Evolutionary conservation across 208 protist species (phyloP).

Genomic region (Novymonas esmeraldas): DNA sequence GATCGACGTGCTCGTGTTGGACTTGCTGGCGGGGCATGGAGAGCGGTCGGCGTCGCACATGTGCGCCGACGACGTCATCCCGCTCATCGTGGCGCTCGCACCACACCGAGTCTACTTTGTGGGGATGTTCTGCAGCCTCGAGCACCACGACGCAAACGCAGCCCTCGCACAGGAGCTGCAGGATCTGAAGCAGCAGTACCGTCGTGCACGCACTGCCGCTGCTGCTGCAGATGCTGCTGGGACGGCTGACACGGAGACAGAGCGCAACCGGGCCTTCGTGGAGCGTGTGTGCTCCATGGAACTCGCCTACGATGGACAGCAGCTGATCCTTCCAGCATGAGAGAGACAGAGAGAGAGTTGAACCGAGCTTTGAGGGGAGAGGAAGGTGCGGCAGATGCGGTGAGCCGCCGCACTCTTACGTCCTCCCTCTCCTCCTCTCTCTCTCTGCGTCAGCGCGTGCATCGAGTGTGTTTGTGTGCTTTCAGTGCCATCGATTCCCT

Average conservation of each 20-base stretch:
- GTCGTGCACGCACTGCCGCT: background rate
- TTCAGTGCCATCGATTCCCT: no score
- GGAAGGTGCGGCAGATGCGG: background rate
- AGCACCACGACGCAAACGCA: slow-evolving; percentile 60
- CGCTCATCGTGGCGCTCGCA: slow-evolving; percentile 44
- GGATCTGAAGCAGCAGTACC: slow-evolving; percentile 31
- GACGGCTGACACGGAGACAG: background rate
- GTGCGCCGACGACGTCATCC: slow-evolving; percentile 76
- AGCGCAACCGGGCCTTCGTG: slow-evolving; percentile 14
- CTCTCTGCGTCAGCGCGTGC: no score
- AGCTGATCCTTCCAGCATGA: slow-evolving; percentile 49
- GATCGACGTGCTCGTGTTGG: slow-evolving; percentile 84
- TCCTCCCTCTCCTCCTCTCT: no score
- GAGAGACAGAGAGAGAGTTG: background rate
- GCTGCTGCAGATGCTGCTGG: background rate
- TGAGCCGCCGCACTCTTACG: no score
- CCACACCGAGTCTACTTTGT: slow-evolving; percentile 65
- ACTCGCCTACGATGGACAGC: slow-evolving; percentile 72
- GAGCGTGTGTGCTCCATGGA: slow-evolving; percentile 50
- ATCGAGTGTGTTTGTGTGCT: no score
- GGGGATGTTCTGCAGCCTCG: slow-evolving; percentile 87
- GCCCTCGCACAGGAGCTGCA: slow-evolving; percentile 40
- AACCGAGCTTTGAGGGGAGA: no score
- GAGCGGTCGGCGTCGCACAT: slow-evolving; percentile 57
- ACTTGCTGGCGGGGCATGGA: slow-evolving; percentile 65